These are phyloP conservation scores for Sarocladium strictum DNA, from an alignment of 2,329 filamentous ascomycete species.

Conservation along the genomic window DNA sequence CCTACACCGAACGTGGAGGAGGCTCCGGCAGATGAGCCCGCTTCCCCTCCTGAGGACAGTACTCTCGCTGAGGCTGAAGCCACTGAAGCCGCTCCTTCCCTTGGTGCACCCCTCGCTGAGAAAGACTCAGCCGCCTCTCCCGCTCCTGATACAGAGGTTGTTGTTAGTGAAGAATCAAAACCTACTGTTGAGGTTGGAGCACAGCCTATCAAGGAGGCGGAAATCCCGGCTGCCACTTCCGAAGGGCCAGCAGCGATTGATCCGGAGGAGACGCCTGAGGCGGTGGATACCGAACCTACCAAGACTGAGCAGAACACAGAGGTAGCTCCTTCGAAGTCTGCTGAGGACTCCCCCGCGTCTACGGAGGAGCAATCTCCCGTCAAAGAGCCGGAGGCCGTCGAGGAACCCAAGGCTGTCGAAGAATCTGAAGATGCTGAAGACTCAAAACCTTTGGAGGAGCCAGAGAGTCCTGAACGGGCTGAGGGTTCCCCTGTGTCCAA, in stretches of 20 bases:
- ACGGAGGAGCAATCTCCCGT: not conserved
- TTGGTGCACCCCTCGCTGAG: not conserved
- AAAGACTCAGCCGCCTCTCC: not conserved
- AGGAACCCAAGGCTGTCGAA: not conserved
- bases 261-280: not conserved
- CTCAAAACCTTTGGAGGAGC: not conserved
- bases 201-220: not conserved
- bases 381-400: not conserved
- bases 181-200: slow-evolving; percentile 4
- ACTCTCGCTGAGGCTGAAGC: not conserved
- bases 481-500: not conserved
- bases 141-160: not conserved
- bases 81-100: not conserved
- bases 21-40: not conserved
- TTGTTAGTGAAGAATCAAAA: not conserved
- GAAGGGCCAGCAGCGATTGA: not conserved
- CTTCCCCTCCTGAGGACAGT: too few relatives aligned
- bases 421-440: not conserved
- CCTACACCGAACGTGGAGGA: slow-evolving; percentile 5
- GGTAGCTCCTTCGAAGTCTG: not conserved
- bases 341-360: not conserved
- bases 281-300: not conserved
- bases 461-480: not conserved
- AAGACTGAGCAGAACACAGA: not conserved
- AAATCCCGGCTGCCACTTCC: not conserved